Evolutionary conservation across 2,329 filamentous ascomycete species (phyloP), one percentile per base, ranked within the genome.

Genomic region (Rutstroemia sp.): DNA sequence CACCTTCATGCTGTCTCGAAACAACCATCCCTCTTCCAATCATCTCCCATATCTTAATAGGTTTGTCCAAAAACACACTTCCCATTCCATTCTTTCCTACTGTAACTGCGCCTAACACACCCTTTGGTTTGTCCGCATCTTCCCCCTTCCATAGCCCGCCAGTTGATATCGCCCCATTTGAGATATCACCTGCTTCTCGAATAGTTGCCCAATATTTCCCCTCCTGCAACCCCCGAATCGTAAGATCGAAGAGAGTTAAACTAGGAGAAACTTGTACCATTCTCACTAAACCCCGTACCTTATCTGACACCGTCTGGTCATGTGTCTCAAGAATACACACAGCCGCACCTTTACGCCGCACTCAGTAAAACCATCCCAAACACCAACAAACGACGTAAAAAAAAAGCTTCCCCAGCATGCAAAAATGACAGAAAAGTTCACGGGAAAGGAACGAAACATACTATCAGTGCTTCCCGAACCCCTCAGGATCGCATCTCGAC

Each of bases 271-370:
- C 90, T 69, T 97, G 89, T 44, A 99, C 92, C 87, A 99, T 95
- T 64, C 94, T 84, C 60, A 88, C 90, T 42, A 99, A 76, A 27
- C 94, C 94, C 63, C 89, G 83, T 52, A 99, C 91, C 65, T 88
- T 78, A 66, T 86, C 80, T 62, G 75, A 71, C 56, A 84, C 79
- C 57, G 73, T 71, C 39, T 72, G 74, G 47, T 84, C 80, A 67
- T 89, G 84, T 56, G 90, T 95, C 76, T 99, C 94, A 59, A 99
- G 83, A 68, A 99, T 97, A 73, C 92, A 96, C 45, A 99, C 94
- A 46, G 92, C 90, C 30, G 91, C 89, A 69, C 83, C 87, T 81
- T 61, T 55, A 47, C 48, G 48, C 37, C 39, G 39, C 14, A 30
- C 53, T 55, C 25, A 55, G 46, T 44, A 19, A 51, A 38, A 41